Base-by-base conservation (phyloP, 179 eudicot species). In the Pouteria campechiana region DNA sequence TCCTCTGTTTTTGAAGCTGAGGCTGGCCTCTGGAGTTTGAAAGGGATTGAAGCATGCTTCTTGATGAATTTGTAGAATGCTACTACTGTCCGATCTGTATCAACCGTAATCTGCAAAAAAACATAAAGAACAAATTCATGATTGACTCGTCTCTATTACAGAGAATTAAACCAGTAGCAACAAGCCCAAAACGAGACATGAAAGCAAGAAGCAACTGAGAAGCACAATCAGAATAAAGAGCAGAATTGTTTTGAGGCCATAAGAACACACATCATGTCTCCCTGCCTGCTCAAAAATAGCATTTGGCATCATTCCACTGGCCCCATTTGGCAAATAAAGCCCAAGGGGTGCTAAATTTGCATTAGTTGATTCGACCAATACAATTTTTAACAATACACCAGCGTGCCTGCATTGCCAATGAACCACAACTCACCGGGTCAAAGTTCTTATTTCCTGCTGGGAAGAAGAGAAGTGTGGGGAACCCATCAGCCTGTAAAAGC, bases 371-470 rank as follows among this genome's bases (percentile, higher is more conserved):
- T n/a, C n/a, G n/a, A n/a, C n/a, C n/a, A n/a, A n/a, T n/a, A n/a
- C n/a, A n/a, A n/a, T n/a, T n/a, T n/a, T n/a, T n/a, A n/a, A n/a
- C n/a, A n/a, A n/a, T n/a, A n/a, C n/a, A n/a, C n/a, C n/a, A n/a
- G n/a, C n/a, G n/a, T n/a, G n/a, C n/a, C n/a, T n/a, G n/a, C n/a
- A n/a, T n/a, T n/a, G n/a, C n/a, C n/a, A n/a, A n/a, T n/a, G n/a
- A n/a, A n/a, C n/a, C n/a, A n/a, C n/a, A n/a, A n/a, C 76, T 71
- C 13, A 89, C 97, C 60, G 97, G 93, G 15, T 78, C 86, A 53
- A 68, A 74, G 48, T 70, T 81, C 78, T 89, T 81, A 48, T 81
- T 78, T 43, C 88, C 89, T 17, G 95, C 95, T 3, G 89, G 89
- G 68, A 73, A 85, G 77, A 84, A 79, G 17, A 89, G 83, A 51